These are phyloP conservation scores for Hemileccinum rubropunctum DNA, from an alignment of 768 basidiomycete genomes.

Conservation along the genomic window DNA sequence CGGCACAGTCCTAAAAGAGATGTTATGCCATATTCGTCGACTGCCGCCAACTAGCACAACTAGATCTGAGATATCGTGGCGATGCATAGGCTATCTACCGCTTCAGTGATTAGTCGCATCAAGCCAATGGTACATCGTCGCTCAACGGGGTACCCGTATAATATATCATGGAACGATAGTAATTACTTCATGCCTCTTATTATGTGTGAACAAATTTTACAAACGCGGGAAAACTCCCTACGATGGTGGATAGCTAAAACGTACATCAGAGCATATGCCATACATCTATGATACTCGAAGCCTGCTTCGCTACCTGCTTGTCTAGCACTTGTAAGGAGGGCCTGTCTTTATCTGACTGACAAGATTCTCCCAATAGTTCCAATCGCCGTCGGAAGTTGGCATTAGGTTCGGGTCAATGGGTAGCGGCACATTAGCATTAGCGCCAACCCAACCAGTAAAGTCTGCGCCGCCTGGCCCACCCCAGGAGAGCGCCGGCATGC, in stretches of 20 bases:
- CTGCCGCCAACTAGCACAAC: no score
- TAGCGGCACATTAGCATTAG: slow-evolving; percentile 33
- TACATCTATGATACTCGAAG: slow-evolving; percentile 3
- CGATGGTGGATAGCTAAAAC: slow-evolving; percentile 2
- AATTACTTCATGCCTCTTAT: no score
- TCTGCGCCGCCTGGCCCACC: slow-evolving; percentile 56
- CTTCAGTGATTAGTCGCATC: no score
- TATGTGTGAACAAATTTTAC: no score
- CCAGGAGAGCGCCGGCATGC: slow-evolving; percentile 54
- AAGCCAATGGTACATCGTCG: no score
- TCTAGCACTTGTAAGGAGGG: slow-evolving; percentile 27
- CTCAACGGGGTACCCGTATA: no score
- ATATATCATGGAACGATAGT: no score
- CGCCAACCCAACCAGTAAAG: slow-evolving; percentile 57
- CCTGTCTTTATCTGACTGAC: slow-evolving; percentile 53
- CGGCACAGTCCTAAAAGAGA: slow-evolving; percentile 13
- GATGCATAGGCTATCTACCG: no score
- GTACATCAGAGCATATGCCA: slow-evolving; percentile 8
- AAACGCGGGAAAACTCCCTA: neutral
- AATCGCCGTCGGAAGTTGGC: slow-evolving; percentile 62
- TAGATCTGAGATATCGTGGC: no score
- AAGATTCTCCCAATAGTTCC: slow-evolving; percentile 78
- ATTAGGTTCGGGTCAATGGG: slow-evolving; percentile 46
- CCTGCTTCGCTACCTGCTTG: slow-evolving; percentile 9
- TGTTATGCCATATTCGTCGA: slow-evolving; percentile 11